These are phyloP conservation scores for Cryptococcus sp. DNA, from an alignment of 1,284 basidiomycete species.

Conservation along the genomic window DNA sequence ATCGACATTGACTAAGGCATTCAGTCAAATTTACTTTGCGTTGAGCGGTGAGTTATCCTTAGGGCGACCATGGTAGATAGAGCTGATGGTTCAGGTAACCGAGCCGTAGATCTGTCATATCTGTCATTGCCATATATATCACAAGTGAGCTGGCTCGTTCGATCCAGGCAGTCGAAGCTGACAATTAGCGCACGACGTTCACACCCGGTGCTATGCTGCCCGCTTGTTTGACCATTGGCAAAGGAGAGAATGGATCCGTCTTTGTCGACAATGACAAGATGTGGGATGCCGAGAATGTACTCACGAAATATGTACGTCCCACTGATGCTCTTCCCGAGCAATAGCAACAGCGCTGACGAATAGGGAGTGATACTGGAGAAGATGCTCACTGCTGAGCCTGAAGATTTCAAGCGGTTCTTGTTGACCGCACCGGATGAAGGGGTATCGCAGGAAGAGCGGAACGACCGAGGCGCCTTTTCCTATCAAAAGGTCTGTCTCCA, in stretches of 20 bases:
- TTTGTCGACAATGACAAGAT: constrained; percentile 69
- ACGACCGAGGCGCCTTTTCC: constrained; percentile 64
- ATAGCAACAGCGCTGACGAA: constrained; percentile 14
- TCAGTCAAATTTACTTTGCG: constrained; percentile 84
- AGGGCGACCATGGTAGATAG: too few relatives aligned
- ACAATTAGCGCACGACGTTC: constrained; percentile 58
- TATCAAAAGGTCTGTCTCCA: constrained; percentile 63
- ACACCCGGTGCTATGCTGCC: constrained; percentile 78
- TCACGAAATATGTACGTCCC: constrained; percentile 69
- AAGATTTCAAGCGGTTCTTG: constrained; percentile 63
- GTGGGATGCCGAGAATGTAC: constrained; percentile 59
- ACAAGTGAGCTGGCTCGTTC: constrained; percentile 51
- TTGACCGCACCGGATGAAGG: constrained; percentile 48
- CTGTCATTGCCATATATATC: constrained; percentile 58
- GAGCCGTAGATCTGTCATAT: constrained; percentile 55
- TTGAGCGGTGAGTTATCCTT: constrained; percentile 51
- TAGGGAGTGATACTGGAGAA: constrained; percentile 87
- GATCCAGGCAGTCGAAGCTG: constrained; percentile 1
- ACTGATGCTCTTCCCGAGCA: too few relatives aligned
- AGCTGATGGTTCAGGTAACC: constrained; percentile 50
- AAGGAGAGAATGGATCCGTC: constrained; percentile 59
- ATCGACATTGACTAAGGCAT: constrained; percentile 77
- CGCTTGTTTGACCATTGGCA: constrained; percentile 61
- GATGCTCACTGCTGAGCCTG: constrained; percentile 64
- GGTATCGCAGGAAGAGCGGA: constrained; percentile 43